Percentiles rank a stretch among this genome's conserved stretches.
phyloP scores from a whole-genome alignment of 257 asterid genomes.

The Solanum gracilifrons region DNA sequence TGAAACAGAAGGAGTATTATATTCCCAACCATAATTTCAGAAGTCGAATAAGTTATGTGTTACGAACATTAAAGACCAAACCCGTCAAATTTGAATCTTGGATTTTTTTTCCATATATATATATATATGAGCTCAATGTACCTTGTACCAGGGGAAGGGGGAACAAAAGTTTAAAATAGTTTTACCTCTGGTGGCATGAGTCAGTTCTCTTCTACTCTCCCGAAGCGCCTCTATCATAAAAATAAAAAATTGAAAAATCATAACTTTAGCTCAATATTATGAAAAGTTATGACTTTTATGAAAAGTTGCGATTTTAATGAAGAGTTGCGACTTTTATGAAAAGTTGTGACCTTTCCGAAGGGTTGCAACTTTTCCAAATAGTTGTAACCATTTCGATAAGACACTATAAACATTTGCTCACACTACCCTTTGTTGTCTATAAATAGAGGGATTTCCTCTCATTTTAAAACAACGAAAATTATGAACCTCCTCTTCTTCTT shows the following conservation, averaged over 20 bases:
- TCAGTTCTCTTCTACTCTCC: constrained; percentile 70
- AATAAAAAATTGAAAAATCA: background rate
- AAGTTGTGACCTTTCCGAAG: too few species aligned
- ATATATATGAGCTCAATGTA: background rate
- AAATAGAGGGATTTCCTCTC: too few species aligned
- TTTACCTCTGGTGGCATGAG: constrained; percentile 76
- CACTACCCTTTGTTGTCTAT: too few species aligned
- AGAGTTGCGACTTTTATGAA: too few species aligned
- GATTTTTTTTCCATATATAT: background rate
- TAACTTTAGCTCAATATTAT: background rate
- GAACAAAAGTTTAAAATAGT: background rate
- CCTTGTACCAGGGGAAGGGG: background rate
- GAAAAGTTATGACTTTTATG: too few species aligned
- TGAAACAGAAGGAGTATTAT: background rate
- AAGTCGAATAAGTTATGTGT: background rate
- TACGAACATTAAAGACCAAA: background rate
- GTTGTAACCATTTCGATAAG: too few species aligned
- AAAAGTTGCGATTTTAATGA: too few species aligned
- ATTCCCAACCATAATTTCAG: background rate
- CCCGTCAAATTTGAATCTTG: background rate
- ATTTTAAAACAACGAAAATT: too few species aligned
- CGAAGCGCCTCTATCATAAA: constrained; percentile 56
- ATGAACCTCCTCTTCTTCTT: too few species aligned
- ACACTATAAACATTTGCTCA: too few species aligned
- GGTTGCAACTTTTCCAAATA: too few species aligned